These are phyloP conservation scores for Fusarium sp. DNA, from an alignment of 2,329 filamentous ascomycete species.

Conservation along the genomic window DNA sequence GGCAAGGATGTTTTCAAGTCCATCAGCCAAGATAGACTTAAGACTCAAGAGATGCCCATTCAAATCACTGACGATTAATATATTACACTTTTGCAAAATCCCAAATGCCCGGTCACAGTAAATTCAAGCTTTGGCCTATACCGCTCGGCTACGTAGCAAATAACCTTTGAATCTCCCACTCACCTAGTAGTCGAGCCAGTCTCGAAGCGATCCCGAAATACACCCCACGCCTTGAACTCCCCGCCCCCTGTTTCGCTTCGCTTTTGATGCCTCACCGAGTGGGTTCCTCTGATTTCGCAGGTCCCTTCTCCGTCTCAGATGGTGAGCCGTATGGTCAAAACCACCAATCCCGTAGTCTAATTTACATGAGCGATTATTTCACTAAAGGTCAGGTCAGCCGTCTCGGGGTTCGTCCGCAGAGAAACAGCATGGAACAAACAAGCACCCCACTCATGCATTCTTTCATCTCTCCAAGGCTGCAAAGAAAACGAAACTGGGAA, in stretches of 20 bases:
- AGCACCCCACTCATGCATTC: constrained; percentile 22
- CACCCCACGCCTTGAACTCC: constrained; percentile 24
- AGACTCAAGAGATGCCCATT: neutral
- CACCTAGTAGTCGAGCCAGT: too few species aligned
- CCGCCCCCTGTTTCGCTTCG: constrained; percentile 37
- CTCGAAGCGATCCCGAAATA: too few species aligned
- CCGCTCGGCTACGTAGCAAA: too few species aligned
- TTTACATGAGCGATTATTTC: constrained; percentile 33
- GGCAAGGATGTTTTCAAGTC: constrained; percentile 4
- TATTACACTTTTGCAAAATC: too few species aligned
- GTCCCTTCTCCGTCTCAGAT: constrained; percentile 16
- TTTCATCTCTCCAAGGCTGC: neutral
- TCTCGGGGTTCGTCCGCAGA: constrained; percentile 17
- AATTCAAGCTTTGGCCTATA: too few species aligned
- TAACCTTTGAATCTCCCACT: too few species aligned
- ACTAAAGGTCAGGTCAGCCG: neutral
- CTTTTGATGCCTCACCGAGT: constrained; percentile 5
- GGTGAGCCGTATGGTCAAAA: constrained; percentile 7
- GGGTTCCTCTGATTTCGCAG: constrained; percentile 29
- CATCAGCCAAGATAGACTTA: constrained; percentile 4
- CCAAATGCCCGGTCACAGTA: too few species aligned
- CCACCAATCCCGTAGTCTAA: constrained; percentile 11
- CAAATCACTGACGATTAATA: neutral
- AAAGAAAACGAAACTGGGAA: constrained; percentile 20
- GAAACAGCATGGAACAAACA: constrained; percentile 13